phyloP scores from a whole-genome alignment of 2,329 filamentous ascomycete genomes.

The Fusarium denticulatum region DNA sequence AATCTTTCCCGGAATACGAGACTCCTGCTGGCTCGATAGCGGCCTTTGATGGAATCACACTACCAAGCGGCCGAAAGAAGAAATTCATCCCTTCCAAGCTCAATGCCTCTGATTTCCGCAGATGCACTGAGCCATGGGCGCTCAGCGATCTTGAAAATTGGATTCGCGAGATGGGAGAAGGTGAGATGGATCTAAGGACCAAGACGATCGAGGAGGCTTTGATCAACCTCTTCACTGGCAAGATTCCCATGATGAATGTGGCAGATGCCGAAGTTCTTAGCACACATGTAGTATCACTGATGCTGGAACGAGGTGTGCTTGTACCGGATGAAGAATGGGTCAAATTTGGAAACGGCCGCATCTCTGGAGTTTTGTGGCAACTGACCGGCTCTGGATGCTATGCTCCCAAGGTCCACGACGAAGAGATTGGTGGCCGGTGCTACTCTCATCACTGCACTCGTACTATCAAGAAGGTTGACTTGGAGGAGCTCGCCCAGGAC shows the following conservation, averaged over 20 bases:
- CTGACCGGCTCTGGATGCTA: slow-evolving; percentile 93
- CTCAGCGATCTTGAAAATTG: slow-evolving; percentile 87
- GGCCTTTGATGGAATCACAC: slow-evolving; percentile 82
- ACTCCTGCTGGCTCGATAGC: slow-evolving; percentile 62
- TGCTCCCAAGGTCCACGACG: slow-evolving; percentile 81
- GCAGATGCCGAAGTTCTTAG: slow-evolving; percentile 93
- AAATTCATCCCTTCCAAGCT: slow-evolving; percentile 89
- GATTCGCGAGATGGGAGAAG: slow-evolving; percentile 89
- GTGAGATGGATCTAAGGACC: slow-evolving; percentile 86
- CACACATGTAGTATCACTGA: slow-evolving; percentile 77
- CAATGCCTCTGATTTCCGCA: slow-evolving; percentile 81
- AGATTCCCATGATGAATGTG: slow-evolving; percentile 98
- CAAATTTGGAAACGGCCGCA: slow-evolving; percentile 81
- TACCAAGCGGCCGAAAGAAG: slow-evolving; percentile 81
- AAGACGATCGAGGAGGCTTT: slow-evolving; percentile 88
- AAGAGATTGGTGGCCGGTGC: slow-evolving; percentile 77
- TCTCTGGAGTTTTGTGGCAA: slow-evolving; percentile 93
- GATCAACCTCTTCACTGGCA: slow-evolving; percentile 88
- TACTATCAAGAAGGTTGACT: slow-evolving; percentile 92
- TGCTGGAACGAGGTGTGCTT: slow-evolving; percentile 82
- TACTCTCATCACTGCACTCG: slow-evolving; percentile 95
- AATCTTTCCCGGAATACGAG: slow-evolving; percentile 67
- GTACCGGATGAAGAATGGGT: slow-evolving; percentile 97
- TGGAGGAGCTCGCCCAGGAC: slow-evolving; percentile 78
- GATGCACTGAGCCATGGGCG: slow-evolving; percentile 91